Evolutionary conservation across 768 basidiomycete species (phyloP), one percentile per base, ranked within the genome.

Genomic region (Suillus plorans): DNA sequence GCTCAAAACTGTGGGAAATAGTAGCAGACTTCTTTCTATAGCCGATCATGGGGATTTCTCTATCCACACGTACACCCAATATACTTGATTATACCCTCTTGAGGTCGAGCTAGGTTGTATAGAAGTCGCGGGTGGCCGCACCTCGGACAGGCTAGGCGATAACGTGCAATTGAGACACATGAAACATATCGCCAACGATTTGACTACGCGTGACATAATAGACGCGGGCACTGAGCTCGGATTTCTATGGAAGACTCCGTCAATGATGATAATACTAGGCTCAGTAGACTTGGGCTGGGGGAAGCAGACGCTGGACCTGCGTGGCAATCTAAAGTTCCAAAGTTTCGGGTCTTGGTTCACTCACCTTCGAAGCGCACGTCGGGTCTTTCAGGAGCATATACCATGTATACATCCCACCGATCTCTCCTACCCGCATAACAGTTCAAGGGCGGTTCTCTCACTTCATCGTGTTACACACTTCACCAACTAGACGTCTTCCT

Each of bases 371-470:
- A 92, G 73, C 82, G 88, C 9, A 80, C 84, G 7, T 89, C 90
- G 0, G 74, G 83, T 13, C 80, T 90, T 34, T 85, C 89, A 9
- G 87, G 89, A 10, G 84, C 90, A 50, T 94, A 88, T 71, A 94
- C 89, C 1, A 72, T 91, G 56, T 95, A 93, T 60, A 56, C n/a
- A 16, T 65, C 22, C 67, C 72, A 14, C 72, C 77, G 5, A 64
- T 75, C 5, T 77, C 82, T 2, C 79, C 86, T 1, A 79, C 82
- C 12, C 80, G 86, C 39, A 84, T 94, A 66, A 93, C 89, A 0
- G 93, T 95, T 45, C 81, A 89, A 44, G 83, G 94, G 16, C 88
- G 94, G 7, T 96, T 91, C 78, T 93, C 92, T 4, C 90, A 95
- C 64, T 96, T 96, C 69, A 86, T 89, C 34, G 81, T 88, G 59